Evolutionary conservation across 1,284 basidiomycete species (phyloP).

Genomic region (Kwoniella shivajii): DNA sequence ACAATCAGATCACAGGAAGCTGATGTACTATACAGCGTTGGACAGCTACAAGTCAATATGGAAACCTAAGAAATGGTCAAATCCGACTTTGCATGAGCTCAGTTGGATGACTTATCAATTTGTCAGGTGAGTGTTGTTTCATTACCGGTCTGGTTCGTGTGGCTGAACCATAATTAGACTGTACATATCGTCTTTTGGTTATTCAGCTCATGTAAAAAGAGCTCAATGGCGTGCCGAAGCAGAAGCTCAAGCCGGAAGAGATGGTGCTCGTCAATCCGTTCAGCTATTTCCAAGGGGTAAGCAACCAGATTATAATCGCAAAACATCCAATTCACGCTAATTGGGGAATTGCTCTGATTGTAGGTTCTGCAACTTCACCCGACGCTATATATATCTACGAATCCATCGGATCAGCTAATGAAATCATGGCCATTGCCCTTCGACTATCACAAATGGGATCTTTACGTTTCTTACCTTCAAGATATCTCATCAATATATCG

Average conservation of each 20-base stretch:
- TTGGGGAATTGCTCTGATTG: background rate
- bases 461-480: constrained; percentile 47
- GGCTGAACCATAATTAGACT: constrained; percentile 20
- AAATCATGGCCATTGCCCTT: constrained; percentile 50
- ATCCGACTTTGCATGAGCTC: constrained; percentile 35
- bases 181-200: constrained; percentile 55
- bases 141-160: background rate
- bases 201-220: constrained; percentile 56
- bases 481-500: constrained; percentile 51
- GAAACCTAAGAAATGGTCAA: constrained; percentile 32
- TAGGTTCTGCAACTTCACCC: constrained; percentile 50
- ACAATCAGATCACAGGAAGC: no score
- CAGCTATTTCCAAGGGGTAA: constrained; percentile 41
- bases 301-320: background rate
- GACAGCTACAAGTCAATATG: constrained; percentile 33
- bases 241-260: constrained; percentile 18
- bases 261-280: constrained; percentile 14
- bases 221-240: constrained; percentile 44
- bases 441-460: constrained; percentile 46
- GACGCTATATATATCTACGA: constrained; percentile 54
- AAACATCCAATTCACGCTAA: background rate
- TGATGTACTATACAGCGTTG: constrained; percentile 19
- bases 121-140: constrained; percentile 33
- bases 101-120: constrained; percentile 53
- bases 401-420: constrained; percentile 51